These are phyloP conservation scores for Pseudogymnoascus sp. DNA, from an alignment of 2,329 filamentous ascomycete genomes.

Conservation along the genomic window DNA sequence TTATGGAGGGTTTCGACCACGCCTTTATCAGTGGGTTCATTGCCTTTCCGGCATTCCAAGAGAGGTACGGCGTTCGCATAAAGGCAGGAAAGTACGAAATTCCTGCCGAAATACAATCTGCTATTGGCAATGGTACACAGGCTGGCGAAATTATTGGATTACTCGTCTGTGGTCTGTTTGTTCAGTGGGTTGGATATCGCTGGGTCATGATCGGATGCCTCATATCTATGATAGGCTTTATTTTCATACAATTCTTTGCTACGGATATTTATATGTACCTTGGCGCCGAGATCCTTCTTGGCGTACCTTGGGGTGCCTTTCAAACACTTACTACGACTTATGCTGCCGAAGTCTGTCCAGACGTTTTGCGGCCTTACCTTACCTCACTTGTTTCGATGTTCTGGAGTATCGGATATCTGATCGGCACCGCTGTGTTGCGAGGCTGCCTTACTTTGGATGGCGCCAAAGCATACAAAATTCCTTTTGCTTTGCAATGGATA, in stretches of 20 bases:
- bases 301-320: slow-evolving; percentile 29
- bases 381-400: slow-evolving; percentile 24
- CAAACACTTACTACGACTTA: slow-evolving; percentile 41
- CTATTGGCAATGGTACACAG: slow-evolving; percentile 20
- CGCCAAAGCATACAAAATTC: slow-evolving; percentile 12
- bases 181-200: slow-evolving; percentile 17
- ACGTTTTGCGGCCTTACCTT: slow-evolving; percentile 35
- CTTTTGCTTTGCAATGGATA: slow-evolving; percentile 32
- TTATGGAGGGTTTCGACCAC: slow-evolving; percentile 33
- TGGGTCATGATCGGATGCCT: slow-evolving; percentile 16
- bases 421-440: background rate
- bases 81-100: slow-evolving; percentile 19
- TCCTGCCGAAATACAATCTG: slow-evolving; percentile 30
- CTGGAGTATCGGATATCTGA: background rate
- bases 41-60: slow-evolving; percentile 19
- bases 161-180: slow-evolving; percentile 18
- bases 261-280: slow-evolving; percentile 26
- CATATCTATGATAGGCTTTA: slow-evolving; percentile 19
- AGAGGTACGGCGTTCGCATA: slow-evolving; percentile 15
- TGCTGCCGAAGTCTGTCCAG: slow-evolving; percentile 50
- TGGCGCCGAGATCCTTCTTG: slow-evolving; percentile 23
- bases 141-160: slow-evolving; percentile 19
- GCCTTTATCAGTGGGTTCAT: slow-evolving; percentile 30
- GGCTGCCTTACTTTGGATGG: background rate
- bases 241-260: slow-evolving; percentile 20